Base-by-base conservation (phyloP, 2,329 filamentous ascomycete species). In the Botrytis aclada region DNA sequence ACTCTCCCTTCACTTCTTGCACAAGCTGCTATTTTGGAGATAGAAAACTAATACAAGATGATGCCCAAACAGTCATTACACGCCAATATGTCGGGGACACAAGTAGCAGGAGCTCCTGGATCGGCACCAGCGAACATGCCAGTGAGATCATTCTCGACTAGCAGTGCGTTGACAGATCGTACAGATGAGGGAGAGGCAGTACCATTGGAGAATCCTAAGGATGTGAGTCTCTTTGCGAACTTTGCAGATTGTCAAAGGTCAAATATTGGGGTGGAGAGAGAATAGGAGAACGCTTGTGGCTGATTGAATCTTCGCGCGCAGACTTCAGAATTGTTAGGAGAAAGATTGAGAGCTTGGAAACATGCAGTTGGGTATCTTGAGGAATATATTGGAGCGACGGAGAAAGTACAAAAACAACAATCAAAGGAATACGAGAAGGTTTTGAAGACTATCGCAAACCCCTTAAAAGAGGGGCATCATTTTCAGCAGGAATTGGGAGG, bases 401-500 rank as follows among this genome's bases (percentile, higher is more conserved):
- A 97, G 82, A 98, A 95, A 86, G 86, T 93, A 73, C 92, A 98
- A 81, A 92, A 90, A 80, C 87, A 89, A 18, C 92, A 97, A 78
- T 90, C 93, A 71, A 98, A 97, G 85, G 95, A 98, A 82, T 97
- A 97, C 80, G 95, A 98, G 85, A 95, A 93, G 83, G 91, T 96
- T 16, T 84, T 98, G 80, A 99, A 98, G 93, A 93, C 92, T 32
- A 93, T 99, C 77, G 92, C 90, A 73, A 90, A 92, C 78, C 95
- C 96, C 29, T 85, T 99, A 76, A 93, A 88, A 81, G 94, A 98
- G 82, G 94, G 93, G 4, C 90, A 97, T 78, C 96, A 99, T 84
- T 99, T 98, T 81, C 94, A 97, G 80, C 92, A 97, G 82, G 90
- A 88, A 73, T 85, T 95, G n/a, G 94, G 94, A 32, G 96, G 96